phyloP scores from a whole-genome alignment of 805 yeast species.

The Wickerhamomyces tratensis region DNA sequence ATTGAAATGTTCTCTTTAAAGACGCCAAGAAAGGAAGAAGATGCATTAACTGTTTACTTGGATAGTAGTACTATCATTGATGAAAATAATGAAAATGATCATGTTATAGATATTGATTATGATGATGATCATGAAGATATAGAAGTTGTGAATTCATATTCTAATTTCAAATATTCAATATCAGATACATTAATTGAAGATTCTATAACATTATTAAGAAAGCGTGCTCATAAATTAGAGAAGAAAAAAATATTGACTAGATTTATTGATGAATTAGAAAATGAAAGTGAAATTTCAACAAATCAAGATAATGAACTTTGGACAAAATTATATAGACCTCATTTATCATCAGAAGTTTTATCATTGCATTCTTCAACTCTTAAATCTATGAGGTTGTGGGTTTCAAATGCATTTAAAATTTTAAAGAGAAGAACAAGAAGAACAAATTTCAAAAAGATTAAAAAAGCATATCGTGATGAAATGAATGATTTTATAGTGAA shows the following conservation, averaged over 20 bases:
- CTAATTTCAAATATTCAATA: not conserved
- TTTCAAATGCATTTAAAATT: constrained; percentile 21
- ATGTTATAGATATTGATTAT: not conserved
- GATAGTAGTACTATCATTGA: not conserved
- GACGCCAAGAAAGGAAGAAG: not conserved
- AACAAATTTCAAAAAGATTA: constrained; percentile 20
- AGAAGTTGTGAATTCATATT: not conserved
- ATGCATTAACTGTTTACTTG: too few species aligned
- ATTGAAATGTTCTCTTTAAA: not conserved
- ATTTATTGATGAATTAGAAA: not conserved
- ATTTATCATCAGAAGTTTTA: constrained; percentile 19
- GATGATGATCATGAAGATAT: too few species aligned
- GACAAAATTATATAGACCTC: constrained; percentile 22
- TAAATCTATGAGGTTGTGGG: constrained; percentile 19
- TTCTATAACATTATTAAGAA: not conserved
- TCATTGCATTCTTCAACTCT: constrained; percentile 7
- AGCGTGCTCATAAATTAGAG: not conserved
- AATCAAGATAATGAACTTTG: constrained; percentile 11
- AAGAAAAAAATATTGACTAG: constrained; percentile 1
- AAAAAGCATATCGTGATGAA: constrained; percentile 13
- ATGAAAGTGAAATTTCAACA: not conserved
- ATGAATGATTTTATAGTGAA: constrained; percentile 25
- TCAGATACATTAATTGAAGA: not conserved
- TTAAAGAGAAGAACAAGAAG: constrained; percentile 25
- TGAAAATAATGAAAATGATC: not conserved